These are phyloP conservation scores for Thermothelomyces thermophilus DNA, from an alignment of 2,329 filamentous ascomycete genomes.

Conservation along the genomic window DNA sequence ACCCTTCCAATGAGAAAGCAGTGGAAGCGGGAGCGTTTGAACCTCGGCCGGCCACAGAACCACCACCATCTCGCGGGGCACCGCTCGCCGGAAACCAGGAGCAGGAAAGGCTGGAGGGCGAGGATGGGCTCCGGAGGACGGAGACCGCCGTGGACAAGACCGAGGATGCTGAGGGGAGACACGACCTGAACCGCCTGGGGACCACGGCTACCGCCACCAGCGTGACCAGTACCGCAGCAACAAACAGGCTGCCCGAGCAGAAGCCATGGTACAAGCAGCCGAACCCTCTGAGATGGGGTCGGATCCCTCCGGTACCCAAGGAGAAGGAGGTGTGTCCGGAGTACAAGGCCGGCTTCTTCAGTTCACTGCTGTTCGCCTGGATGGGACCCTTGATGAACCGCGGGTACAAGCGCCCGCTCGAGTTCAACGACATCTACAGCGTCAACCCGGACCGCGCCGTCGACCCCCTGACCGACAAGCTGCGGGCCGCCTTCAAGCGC, in stretches of 20 bases:
- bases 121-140: not conserved
- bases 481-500: slow-evolving; percentile 62
- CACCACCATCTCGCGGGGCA: slow-evolving; percentile 5
- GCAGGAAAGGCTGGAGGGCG: slow-evolving; percentile 3
- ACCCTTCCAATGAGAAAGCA: slow-evolving; percentile 3
- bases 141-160: not conserved
- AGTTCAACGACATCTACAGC: slow-evolving; percentile 78
- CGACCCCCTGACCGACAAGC: slow-evolving; percentile 58
- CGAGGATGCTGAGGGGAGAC: slow-evolving; percentile 25
- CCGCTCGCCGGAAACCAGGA: slow-evolving; percentile 1
- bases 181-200: slow-evolving; percentile 37
- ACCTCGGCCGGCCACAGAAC: not conserved
- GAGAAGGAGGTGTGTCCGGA: slow-evolving; percentile 56
- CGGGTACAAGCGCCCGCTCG: slow-evolving; percentile 78
- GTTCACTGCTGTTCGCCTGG: slow-evolving; percentile 78
- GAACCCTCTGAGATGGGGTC: slow-evolving; percentile 57
- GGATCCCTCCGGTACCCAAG: slow-evolving; percentile 48
- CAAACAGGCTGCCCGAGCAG: slow-evolving; percentile 34
- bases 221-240: slow-evolving; percentile 35
- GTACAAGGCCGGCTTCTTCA: slow-evolving; percentile 66
- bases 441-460: slow-evolving; percentile 77
- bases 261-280: slow-evolving; percentile 58
- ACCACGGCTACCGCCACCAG: slow-evolving; percentile 51
- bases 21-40: not conserved
- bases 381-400: slow-evolving; percentile 81